These are phyloP conservation scores for Calocybe indica DNA, from an alignment of 768 basidiomycete genomes.

Conservation along the genomic window DNA sequence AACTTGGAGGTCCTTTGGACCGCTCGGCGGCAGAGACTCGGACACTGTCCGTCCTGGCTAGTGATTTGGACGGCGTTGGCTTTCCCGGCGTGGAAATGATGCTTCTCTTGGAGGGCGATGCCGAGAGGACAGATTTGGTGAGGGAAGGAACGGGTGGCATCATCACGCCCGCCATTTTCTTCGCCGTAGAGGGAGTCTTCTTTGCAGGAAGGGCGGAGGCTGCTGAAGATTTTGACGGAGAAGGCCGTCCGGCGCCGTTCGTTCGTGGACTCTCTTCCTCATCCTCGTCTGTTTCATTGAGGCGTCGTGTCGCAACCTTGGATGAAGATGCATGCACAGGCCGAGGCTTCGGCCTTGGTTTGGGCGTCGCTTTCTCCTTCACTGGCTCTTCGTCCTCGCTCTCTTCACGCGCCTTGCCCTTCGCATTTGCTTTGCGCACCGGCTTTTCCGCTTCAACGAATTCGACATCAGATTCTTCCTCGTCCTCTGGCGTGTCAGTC, in stretches of 20 bases:
- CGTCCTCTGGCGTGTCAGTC: constrained; percentile 9
- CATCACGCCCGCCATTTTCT: no score
- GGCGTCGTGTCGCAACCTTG: neutral
- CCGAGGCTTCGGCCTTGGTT: constrained; percentile 4
- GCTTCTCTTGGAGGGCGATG: no score
- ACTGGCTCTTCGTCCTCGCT: constrained; percentile 9
- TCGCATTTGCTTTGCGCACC: constrained; percentile 3
- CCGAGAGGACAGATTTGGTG: no score
- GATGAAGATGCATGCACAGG: neutral
- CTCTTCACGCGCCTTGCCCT: constrained; percentile 3
- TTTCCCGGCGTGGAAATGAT: neutral
- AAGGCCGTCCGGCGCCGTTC: neutral
- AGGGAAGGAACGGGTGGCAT: no score
- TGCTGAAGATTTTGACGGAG: neutral
- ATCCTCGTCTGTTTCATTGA: constrained; percentile 8
- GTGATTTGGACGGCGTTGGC: neutral
- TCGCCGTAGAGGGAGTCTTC: no score
- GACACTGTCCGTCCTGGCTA: neutral
- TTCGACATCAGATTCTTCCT: constrained; percentile 11
- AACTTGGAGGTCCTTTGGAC: no score
- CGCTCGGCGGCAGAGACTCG: no score
- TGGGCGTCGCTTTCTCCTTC: constrained; percentile 5
- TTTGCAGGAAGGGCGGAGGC: no score
- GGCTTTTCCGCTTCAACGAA: constrained; percentile 9
- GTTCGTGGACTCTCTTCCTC: constrained; percentile 1